Base-by-base conservation (phyloP, 2,329 filamentous ascomycete genomes). In the Aphanoascus verrucosus region DNA sequence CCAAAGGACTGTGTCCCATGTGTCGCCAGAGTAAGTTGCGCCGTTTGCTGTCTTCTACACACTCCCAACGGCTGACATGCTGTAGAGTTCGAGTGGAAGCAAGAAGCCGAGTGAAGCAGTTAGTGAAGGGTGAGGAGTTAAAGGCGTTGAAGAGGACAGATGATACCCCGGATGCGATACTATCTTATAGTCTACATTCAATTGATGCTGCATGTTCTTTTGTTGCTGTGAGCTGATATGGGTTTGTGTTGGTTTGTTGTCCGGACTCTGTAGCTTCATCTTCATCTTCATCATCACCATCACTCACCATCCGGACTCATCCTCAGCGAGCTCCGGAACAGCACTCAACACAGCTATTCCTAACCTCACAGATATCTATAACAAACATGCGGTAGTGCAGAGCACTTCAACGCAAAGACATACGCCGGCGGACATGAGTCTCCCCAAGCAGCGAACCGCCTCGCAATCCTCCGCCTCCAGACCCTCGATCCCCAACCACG, bases 1-100 rank as follows among this genome's bases (percentile, higher is more conserved):
- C 90, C 28, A 91, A 89, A 63, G 91, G 91, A 19, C 85, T 96
- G 59, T 98, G 93, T 67, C 93, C 93, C 28, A 97, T 98, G 93
- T 98, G 93, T 67, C 82, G 93, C 61, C 93, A 97, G 70, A 88
- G 88, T 93, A 78, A 62, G 77, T 65, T 51, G 34, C 7, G 17
- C 31, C 14, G 28, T 23, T 20, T 17, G n/a, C 49, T 40, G 38
- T 14, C 5, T n/a, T 9, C 31, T 23, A 14, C 5, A 3, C 5
- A 14, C 11, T 3, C 17, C 15, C n/a, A 5, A n/a, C 11, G 34
- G 17, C 43, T 43, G 35, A 50, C 31, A 50, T 56, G 53, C 64
- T 46, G 12, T 61, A 78, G 75, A 77, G 67, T 78, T 78, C 56
- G 75, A 77, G 63, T 77, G 74, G 74, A 75, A 76, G 56, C 68